These are phyloP conservation scores for Drechmeria coniospora DNA, from an alignment of 2,329 filamentous ascomycete species.

Conservation along the genomic window DNA sequence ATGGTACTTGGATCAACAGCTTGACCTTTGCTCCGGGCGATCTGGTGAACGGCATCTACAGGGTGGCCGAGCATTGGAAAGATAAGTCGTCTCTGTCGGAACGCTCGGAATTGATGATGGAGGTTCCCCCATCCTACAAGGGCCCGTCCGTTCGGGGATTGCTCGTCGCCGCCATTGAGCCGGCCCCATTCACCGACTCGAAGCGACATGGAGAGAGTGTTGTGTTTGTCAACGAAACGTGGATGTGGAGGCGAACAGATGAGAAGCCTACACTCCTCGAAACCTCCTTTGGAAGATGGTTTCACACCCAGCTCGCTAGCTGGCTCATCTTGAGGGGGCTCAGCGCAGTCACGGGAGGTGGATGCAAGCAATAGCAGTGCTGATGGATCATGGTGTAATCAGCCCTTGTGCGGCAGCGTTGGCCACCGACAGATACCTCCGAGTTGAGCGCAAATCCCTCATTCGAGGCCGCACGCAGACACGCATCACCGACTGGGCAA, in stretches of 20 bases:
- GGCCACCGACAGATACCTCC: too few species aligned
- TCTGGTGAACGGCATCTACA: slow-evolving; percentile 17
- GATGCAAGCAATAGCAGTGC: neutral
- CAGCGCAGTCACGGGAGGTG: slow-evolving; percentile 1
- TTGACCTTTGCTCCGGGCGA: slow-evolving; percentile 12
- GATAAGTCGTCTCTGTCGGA: slow-evolving; percentile 5
- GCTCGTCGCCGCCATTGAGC: slow-evolving; percentile 10
- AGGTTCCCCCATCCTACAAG: slow-evolving; percentile 10
- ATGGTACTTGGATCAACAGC: slow-evolving; percentile 8
- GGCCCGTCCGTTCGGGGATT: slow-evolving; percentile 11
- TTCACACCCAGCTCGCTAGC: slow-evolving; percentile 13
- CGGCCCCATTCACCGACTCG: neutral
- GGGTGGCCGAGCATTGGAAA: slow-evolving; percentile 10
- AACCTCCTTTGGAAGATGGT: slow-evolving; percentile 11
- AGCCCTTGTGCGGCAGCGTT: too few species aligned
- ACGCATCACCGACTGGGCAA: too few species aligned
- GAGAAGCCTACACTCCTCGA: slow-evolving; percentile 17
- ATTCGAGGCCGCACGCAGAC: too few species aligned
- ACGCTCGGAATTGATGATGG: slow-evolving; percentile 14
- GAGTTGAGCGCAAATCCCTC: too few species aligned
- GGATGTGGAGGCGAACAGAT: slow-evolving; percentile 18
- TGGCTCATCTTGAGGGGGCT: slow-evolving; percentile 15
- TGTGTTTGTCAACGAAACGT: slow-evolving; percentile 22
- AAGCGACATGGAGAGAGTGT: slow-evolving; percentile 3
- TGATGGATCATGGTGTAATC: neutral